Conservation (phyloP, 257 asterid species). For the Lycium ferocissimum region DNA sequence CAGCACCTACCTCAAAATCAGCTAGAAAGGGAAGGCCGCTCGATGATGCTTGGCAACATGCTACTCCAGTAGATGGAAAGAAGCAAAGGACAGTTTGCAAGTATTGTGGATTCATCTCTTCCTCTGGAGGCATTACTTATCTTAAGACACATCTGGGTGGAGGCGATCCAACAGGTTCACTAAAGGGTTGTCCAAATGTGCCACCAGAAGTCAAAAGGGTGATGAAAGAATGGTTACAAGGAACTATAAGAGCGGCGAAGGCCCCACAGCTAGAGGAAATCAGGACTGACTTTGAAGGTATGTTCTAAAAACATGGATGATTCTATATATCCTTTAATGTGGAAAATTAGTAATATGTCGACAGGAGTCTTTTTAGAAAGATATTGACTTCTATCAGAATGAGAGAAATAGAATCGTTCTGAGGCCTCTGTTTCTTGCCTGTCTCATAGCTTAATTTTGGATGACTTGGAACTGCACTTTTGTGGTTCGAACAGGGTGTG, state of each 20-base stretch:
- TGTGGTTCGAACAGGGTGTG: background rate
- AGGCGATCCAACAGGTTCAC: conserved; percentile 47
- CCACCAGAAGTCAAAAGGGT: conserved; percentile 47
- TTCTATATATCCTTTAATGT: background rate
- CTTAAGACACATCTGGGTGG: conserved; percentile 66
- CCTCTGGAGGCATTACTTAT: conserved; percentile 62
- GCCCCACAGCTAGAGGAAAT: conserved; percentile 45
- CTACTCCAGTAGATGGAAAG: conserved; percentile 52
- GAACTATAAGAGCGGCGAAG: conserved; percentile 46
- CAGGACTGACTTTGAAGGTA: conserved; percentile 29
- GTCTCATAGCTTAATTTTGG: background rate
- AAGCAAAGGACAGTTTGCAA: conserved; percentile 60
- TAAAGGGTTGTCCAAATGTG: conserved; percentile 60
- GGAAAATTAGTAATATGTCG: background rate
- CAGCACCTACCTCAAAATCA: conserved; percentile 37
- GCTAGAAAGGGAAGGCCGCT: conserved; percentile 61
- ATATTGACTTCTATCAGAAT: background rate
- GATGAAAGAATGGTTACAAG: conserved; percentile 56
- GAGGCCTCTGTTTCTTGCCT: background rate
- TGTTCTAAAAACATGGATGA: conserved; percentile 20
- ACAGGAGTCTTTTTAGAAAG: background rate
- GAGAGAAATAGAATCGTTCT: background rate
- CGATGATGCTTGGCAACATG: conserved; percentile 63
- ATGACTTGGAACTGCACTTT: background rate
- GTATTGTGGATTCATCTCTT: conserved; percentile 52